phyloP scores from a whole-genome alignment of 2,329 filamentous ascomycete species.

The Magnaporthiopsis poae region DNA sequence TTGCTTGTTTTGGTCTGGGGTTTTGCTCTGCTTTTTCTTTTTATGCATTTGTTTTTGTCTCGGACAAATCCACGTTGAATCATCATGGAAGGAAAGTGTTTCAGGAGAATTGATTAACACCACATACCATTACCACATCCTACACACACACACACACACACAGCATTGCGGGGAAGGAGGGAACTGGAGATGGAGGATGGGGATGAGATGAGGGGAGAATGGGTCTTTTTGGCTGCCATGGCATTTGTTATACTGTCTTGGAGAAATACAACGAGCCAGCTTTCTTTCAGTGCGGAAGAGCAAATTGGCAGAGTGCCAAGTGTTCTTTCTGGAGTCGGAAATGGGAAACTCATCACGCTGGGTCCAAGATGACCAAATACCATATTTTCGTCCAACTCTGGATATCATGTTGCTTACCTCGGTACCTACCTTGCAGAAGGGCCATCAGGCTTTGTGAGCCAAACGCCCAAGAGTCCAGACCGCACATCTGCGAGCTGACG shows the following conservation, averaged over 20 bases:
- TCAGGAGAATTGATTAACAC: background rate
- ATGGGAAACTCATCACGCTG: background rate
- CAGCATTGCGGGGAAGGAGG: no score
- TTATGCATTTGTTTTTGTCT: background rate
- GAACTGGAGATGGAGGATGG: background rate
- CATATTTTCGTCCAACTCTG: background rate
- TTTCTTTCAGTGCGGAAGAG: background rate
- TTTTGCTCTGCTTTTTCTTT: background rate
- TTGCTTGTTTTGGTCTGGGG: background rate
- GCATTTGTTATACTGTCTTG: background rate
- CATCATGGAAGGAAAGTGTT: background rate
- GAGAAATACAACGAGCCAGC: background rate
- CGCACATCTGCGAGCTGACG: no score
- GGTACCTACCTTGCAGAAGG: no score
- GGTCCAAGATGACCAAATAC: background rate
- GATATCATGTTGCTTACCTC: background rate
- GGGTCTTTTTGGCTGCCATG: background rate
- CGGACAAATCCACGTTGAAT: background rate
- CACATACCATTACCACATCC: background rate
- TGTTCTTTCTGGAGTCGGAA: background rate
- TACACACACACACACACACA: background rate
- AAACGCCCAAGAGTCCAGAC: no score
- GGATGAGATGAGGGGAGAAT: background rate
- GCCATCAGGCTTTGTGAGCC: no score
- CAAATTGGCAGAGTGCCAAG: background rate